Conservation (phyloP, 257 asterid species). For the Leonotis leonurus region DNA sequence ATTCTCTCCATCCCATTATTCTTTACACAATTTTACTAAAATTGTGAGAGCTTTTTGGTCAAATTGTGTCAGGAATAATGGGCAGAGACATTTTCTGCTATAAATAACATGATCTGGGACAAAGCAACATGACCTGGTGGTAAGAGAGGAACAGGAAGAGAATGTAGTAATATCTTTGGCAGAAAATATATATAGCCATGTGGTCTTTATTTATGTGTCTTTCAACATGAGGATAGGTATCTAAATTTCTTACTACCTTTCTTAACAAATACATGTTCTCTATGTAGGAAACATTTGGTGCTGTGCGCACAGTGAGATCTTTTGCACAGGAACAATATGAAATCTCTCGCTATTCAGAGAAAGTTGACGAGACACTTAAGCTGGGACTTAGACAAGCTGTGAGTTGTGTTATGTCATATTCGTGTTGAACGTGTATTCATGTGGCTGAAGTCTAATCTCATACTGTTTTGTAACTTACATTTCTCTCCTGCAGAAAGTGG, state of each 20-base stretch:
- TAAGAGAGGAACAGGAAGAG: no score
- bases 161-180: background rate
- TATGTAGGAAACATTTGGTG: constrained; percentile 76
- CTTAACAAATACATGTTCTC: constrained; percentile 6
- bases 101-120: no score
- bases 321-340: constrained; percentile 80
- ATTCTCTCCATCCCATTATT: no score
- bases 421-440: background rate
- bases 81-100: background rate
- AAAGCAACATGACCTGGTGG: no score
- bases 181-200: background rate
- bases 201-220: background rate
- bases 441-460: constrained; percentile 6
- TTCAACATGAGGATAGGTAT: background rate
- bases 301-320: constrained; percentile 82
- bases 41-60: background rate
- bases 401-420: constrained; percentile 25
- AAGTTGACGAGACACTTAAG: constrained; percentile 72
- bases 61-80: background rate
- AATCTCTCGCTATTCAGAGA: constrained; percentile 65
- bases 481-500: constrained; percentile 45
- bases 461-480: background rate
- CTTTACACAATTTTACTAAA: background rate
- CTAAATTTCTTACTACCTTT: background rate
- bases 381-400: constrained; percentile 87